Conservation (phyloP, 1,284 basidiomycete species). For the Cryptococcus sp. region DNA sequence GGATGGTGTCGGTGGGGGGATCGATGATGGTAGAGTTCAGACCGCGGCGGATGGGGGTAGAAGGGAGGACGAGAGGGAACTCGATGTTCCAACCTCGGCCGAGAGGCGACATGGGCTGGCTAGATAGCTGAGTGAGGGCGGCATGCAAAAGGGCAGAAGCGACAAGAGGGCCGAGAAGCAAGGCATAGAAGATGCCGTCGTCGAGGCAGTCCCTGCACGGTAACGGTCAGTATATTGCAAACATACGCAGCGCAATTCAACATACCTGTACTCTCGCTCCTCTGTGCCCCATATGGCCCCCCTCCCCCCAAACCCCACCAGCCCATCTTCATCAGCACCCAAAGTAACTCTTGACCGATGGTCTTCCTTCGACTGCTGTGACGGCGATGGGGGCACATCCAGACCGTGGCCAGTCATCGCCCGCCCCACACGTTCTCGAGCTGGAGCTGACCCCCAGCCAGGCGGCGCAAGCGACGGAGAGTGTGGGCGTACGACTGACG, state of each 20-base stretch:
- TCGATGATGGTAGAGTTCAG: conserved; percentile 1
- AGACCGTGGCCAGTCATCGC: background rate
- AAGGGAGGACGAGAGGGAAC: conserved; percentile 54
- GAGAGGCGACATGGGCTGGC: conserved; percentile 41
- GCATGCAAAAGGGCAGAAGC: conserved; percentile 59
- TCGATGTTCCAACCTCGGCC: conserved; percentile 73
- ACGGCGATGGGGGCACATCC: background rate
- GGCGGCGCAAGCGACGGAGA: conserved; percentile 4
- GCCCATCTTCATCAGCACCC: conserved; percentile 21
- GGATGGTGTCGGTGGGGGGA: conserved; percentile 47
- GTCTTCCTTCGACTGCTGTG: conserved; percentile 12
- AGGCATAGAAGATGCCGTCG: conserved; percentile 76
- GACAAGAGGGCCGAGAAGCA: conserved; percentile 73
- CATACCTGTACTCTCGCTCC: conserved; percentile 46
- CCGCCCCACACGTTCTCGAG: conserved; percentile 17
- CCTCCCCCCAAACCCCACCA: conserved; percentile 20
- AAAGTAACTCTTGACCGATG: conserved; percentile 1
- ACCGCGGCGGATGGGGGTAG: conserved; percentile 35
- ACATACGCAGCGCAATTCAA: background rate
- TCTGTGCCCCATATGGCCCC: conserved; percentile 51
- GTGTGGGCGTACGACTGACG: conserved; percentile 8
- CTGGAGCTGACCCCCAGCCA: background rate
- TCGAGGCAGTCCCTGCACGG: conserved; percentile 65
- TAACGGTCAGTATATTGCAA: too few species aligned
- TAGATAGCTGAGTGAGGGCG: conserved; percentile 52